Conservation (phyloP, 768 basidiomycete genomes). For the Suillus bovinus region DNA sequence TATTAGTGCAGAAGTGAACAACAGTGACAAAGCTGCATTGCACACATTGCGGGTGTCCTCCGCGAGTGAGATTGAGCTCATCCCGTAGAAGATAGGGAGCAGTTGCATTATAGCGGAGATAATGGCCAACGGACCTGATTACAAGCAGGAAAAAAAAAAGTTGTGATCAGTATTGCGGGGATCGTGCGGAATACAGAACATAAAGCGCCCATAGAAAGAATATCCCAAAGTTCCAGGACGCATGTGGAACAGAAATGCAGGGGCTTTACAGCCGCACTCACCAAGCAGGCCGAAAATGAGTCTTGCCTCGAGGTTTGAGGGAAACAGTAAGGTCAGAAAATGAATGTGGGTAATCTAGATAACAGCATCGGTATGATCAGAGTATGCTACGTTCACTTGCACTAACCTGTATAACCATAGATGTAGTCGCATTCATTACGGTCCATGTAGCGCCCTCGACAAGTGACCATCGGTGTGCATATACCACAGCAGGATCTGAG, state of each 20-base stretch:
- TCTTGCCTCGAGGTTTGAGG: conserved; percentile 83
- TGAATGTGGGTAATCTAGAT: conserved; percentile 93
- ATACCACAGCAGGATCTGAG: conserved; percentile 24
- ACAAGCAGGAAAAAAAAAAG: not conserved
- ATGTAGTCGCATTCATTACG: conserved; percentile 83
- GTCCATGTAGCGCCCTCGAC: conserved; percentile 78
- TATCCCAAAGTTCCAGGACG: not conserved
- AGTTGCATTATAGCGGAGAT: conserved; percentile 84
- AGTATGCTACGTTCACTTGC: not conserved
- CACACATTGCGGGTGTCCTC: conserved; percentile 88
- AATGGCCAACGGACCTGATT: conserved; percentile 77
- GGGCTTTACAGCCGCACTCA: conserved; percentile 30
- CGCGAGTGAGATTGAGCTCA: conserved; percentile 51
- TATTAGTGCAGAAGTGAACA: conserved; percentile 87
- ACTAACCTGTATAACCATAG: conserved; percentile 81
- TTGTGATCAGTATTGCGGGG: not conserved
- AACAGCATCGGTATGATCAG: not conserved
- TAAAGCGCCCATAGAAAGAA: not conserved
- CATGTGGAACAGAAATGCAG: not conserved
- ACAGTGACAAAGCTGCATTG: conserved; percentile 93
- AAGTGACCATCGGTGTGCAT: conserved; percentile 53
- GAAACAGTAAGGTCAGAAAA: conserved; percentile 93
- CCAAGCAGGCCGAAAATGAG: conserved; percentile 86
- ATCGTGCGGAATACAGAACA: not conserved
- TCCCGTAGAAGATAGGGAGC: conserved; percentile 53